Evolutionary conservation across 2,329 filamentous ascomycete species (phyloP), one percentile per base, ranked within the genome.

Genomic region (Emmonsiellopsis sp.): DNA sequence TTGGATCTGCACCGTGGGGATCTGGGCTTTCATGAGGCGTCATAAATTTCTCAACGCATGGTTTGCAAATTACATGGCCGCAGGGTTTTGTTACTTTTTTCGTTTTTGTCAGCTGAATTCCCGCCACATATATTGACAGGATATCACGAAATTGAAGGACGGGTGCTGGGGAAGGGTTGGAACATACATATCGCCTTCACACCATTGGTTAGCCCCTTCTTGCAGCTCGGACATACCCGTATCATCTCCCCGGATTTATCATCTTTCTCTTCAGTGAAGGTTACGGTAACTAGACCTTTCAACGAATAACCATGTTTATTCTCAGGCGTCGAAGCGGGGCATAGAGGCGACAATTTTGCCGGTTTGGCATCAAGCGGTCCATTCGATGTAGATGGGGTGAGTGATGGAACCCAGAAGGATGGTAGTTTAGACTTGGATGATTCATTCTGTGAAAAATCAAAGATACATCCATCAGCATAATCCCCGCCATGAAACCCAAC

Each of bases 341-440:
- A 97, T 2, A 86, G 75, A 0, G 90, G 89, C 5, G 77, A 76
- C 30, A 79, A 72, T 65, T 93, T 94, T 50, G 73, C 66, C 51
- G 82, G 79, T 65, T 82, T 84, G n/a, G 71, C 71, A 40, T 80
- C 72, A 6, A 79, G 71, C 63, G 83, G 75, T 51, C 83, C 73
- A 51, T 77, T 73, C 46, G 80, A 80, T 38, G 78, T 79, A 0
- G 77, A 77, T 0, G 89, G 89, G 0, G 87, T 94, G 54, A 92
- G 80, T 0, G 86, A 88, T 0, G 90, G 92, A 10, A 92, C 86
- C 93, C 92, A 97, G 72, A 97, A 97, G 0, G 89, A 94, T 0
- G 89, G 88, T 0, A 95, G 73, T 13, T 79, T 79, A 1, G 82
- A 79, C 69, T 86, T 87, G 7, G 79, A 76, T 2, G 82, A 79